Conservation (phyloP, 352 stramenopile genomes). For the Globisporangium carolinianum region DNA sequence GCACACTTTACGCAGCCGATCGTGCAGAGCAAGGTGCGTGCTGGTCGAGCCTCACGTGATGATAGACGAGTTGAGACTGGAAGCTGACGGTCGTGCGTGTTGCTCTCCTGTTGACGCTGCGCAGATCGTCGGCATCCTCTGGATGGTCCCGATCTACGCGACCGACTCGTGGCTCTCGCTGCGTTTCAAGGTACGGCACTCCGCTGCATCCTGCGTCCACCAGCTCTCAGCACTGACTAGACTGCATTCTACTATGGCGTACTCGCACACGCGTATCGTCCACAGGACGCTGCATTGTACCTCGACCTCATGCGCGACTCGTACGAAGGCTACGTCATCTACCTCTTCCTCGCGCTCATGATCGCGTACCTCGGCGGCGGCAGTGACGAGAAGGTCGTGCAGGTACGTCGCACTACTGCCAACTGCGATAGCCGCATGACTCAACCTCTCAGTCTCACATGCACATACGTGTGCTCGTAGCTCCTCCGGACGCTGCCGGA, state of each 20-base stretch:
- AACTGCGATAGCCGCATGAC: conserved; percentile 10
- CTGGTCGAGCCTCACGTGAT: too few species aligned
- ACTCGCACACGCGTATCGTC: neutral
- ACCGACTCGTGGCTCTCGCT: conserved; percentile 96
- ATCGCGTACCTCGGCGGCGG: conserved; percentile 93
- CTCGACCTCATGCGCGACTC: conserved; percentile 94
- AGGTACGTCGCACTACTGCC: conserved; percentile 14
- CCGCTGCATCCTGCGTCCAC: neutral
- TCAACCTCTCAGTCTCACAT: conserved; percentile 3
- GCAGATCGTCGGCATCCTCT: conserved; percentile 96
- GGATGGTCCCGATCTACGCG: conserved; percentile 98
- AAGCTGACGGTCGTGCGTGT: too few species aligned
- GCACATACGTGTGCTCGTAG: conserved; percentile 11
- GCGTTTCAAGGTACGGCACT: conserved; percentile 83
- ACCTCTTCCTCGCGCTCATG: conserved; percentile 95
- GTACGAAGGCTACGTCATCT: conserved; percentile 98
- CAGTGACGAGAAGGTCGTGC: conserved; percentile 79
- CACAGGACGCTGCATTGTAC: conserved; percentile 73
- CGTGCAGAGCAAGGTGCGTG: conserved; percentile 90
- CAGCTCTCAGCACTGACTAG: neutral
- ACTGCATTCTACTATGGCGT: too few species aligned
- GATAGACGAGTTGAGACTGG: too few species aligned
- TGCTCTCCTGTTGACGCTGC: neutral
- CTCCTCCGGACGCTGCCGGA: conserved; percentile 49
- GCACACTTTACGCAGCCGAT: conserved; percentile 90